Percentiles rank a stretch among this genome's conserved stretches.
phyloP scores from a whole-genome alignment of 768 basidiomycete genomes.

The Saitozyma podzolica region DNA sequence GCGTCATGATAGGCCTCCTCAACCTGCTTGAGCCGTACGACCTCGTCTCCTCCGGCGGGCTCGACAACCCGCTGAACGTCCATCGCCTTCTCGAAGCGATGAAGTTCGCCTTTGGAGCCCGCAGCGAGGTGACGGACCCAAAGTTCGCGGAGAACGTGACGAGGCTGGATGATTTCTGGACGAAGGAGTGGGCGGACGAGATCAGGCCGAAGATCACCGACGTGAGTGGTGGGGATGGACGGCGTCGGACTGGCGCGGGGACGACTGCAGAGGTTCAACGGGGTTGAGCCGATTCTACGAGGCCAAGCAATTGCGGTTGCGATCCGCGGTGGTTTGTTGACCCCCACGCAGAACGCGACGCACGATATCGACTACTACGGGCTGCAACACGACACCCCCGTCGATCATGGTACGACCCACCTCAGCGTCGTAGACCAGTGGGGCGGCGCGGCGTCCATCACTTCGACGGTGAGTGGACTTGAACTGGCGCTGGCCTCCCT shows the following conservation, averaged over 20 bases:
- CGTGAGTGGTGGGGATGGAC: constrained; percentile 56
- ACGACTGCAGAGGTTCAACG: not conserved
- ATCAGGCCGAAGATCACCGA: constrained; percentile 76
- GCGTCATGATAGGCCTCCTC: constrained; percentile 87
- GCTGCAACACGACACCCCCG: constrained; percentile 71
- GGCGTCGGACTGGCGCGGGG: not conserved
- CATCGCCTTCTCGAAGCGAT: constrained; percentile 82
- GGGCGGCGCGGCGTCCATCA: constrained; percentile 81
- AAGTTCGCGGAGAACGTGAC: constrained; percentile 62
- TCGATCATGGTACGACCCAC: constrained; percentile 93
- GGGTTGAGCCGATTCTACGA: too few relatives aligned
- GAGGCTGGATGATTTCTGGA: constrained; percentile 63
- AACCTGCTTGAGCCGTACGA: constrained; percentile 79
- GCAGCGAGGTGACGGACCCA: constrained; percentile 74
- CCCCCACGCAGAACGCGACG: constrained; percentile 65
- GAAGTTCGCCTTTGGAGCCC: constrained; percentile 75
- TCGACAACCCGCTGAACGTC: constrained; percentile 57
- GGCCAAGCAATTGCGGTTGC: too few relatives aligned
- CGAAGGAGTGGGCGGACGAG: constrained; percentile 59
- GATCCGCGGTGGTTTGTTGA: not conserved
- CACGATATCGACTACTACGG: constrained; percentile 81
- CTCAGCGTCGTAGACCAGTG: constrained; percentile 76
- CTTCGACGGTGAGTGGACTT: constrained; percentile 61
- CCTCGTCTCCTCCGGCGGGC: constrained; percentile 19
- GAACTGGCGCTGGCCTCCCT: too few relatives aligned